Evolutionary conservation across 176 grass and related monocot genomes (phyloP).

Genomic region (Aegilops tauschii): DNA sequence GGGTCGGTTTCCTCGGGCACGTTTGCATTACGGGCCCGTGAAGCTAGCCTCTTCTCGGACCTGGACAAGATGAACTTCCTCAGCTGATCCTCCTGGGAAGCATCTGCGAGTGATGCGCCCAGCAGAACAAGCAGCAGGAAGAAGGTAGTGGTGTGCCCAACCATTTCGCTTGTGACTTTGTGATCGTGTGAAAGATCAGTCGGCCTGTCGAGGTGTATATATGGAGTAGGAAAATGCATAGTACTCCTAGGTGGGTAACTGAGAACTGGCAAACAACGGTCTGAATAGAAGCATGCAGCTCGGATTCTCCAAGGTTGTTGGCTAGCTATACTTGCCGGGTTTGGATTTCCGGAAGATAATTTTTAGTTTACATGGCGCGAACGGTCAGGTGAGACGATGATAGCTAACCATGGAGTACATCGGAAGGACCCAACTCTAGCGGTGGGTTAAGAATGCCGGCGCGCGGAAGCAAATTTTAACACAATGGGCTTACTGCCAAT

Average conservation of each 20-base stretch:
- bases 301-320: neutral
- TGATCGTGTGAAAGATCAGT: neutral
- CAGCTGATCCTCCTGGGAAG: constrained; percentile 24
- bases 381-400: neutral
- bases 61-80: constrained; percentile 17
- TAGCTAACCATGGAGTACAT: neutral
- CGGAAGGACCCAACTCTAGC: neutral
- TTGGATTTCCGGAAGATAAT: neutral
- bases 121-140: constrained; percentile 3
- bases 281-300: neutral
- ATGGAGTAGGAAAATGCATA: neutral
- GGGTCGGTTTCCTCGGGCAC: neutral
- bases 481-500: neutral
- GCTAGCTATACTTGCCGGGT: neutral
- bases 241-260: no score
- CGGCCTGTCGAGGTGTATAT: neutral
- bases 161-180: neutral
- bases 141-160: no score
- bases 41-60: neutral
- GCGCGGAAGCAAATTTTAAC: neutral
- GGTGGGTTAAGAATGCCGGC: neutral
- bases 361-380: neutral
- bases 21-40: neutral
- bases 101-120: neutral
- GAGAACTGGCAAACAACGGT: neutral